Conservation (phyloP, 306 rosid genomes). For the Quercus suber region DNA sequence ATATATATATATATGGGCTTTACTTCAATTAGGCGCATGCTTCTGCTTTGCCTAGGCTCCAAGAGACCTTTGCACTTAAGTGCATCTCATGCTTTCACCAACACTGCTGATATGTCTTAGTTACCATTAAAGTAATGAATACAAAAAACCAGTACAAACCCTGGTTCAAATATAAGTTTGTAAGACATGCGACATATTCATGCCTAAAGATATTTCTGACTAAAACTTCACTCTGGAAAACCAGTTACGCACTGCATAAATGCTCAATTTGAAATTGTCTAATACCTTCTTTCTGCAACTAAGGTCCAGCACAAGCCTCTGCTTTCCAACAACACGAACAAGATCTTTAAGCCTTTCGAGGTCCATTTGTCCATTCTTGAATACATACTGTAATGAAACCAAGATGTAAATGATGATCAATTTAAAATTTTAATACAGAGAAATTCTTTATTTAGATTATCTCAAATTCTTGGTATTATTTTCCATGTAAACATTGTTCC, state of each 20-base stretch:
- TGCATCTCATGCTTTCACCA: too few relatives aligned
- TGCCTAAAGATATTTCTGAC: not conserved
- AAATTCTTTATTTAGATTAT: not conserved
- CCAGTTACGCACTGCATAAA: constrained; percentile 4
- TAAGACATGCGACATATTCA: not conserved
- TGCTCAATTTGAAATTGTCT: not conserved
- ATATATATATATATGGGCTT: too few relatives aligned
- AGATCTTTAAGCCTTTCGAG: constrained; percentile 76
- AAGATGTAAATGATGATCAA: constrained; percentile 10
- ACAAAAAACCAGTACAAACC: not conserved
- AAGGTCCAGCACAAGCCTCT: constrained; percentile 93
- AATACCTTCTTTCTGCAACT: constrained; percentile 93
- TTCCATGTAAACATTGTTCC: not conserved
- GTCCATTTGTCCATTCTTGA: constrained; percentile 91
- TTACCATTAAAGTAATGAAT: not conserved
- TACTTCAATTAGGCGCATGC: too few relatives aligned
- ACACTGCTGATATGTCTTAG: not conserved
- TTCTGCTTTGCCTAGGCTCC: too few relatives aligned
- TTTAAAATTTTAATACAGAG: not conserved
- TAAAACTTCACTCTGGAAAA: not conserved
- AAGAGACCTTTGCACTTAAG: too few relatives aligned
- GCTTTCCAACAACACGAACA: constrained; percentile 71
- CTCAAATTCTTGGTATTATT: not conserved
- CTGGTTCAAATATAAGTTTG: not conserved
- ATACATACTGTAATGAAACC: constrained; percentile 61